These are phyloP conservation scores for Xylaria curta DNA, from an alignment of 495 filamentous ascomycete species.

Conservation along the genomic window DNA sequence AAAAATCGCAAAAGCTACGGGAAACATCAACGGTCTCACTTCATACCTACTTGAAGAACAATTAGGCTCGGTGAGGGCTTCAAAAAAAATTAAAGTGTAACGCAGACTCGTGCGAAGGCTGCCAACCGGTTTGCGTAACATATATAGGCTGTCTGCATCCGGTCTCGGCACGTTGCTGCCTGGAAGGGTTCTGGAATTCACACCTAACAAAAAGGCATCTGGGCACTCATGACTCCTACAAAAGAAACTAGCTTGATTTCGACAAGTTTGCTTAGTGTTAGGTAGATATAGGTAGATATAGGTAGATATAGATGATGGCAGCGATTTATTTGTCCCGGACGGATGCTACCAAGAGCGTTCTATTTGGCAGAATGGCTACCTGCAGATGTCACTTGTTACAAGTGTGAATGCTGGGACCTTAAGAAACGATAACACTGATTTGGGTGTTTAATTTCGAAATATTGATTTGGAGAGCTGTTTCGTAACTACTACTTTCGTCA, in stretches of 20 bases:
- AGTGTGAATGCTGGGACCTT: no score
- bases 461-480: not conserved
- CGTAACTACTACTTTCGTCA: no score
- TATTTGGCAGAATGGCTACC: not conserved
- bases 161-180: not conserved
- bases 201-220: not conserved
- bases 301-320: not conserved
- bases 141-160: not conserved
- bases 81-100: constrained; percentile 13
- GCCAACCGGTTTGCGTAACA: constrained; percentile 11
- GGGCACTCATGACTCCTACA: not conserved
- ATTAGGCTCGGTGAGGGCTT: not conserved
- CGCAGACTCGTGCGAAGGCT: constrained; percentile 9
- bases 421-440: not conserved
- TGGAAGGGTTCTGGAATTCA: not conserved
- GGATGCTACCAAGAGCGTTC: not conserved
- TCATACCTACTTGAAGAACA: not conserved
- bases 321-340: not conserved
- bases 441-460: not conserved
- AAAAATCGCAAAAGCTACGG: not conserved
- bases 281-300: no score
- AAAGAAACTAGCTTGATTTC: not conserved
- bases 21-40: not conserved
- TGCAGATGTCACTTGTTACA: not conserved
- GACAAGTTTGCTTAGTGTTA: not conserved